Conservation (phyloP, 768 basidiomycete genomes). For the Leccinellum albellum region DNA sequence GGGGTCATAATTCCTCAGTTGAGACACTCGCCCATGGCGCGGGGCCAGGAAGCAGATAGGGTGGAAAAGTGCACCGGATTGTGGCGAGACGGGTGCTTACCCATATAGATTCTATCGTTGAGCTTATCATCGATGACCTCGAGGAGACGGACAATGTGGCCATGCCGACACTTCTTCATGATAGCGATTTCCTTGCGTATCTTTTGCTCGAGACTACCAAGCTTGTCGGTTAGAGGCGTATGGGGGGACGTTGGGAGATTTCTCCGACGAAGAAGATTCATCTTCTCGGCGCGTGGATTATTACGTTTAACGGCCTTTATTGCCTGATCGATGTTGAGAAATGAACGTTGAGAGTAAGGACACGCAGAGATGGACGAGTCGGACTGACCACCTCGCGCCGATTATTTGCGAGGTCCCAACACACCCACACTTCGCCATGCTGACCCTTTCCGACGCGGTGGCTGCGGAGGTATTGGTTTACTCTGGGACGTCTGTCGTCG, state of each 20-base stretch:
- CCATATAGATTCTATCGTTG: conserved; percentile 88
- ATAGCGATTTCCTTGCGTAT: conserved; percentile 94
- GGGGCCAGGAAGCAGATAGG: conserved; percentile 23
- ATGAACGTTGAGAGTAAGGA: conserved; percentile 8
- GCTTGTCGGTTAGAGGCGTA: conserved; percentile 59
- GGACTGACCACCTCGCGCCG: conserved; percentile 47
- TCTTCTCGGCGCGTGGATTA: conserved; percentile 66
- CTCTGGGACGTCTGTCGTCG: conserved; percentile 42
- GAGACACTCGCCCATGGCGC: conserved; percentile 30
- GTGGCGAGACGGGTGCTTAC: conserved; percentile 47
- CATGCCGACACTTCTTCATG: conserved; percentile 94
- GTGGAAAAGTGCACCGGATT: conserved; percentile 12
- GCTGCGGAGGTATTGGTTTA: conserved; percentile 86
- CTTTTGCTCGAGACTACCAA: conserved; percentile 73
- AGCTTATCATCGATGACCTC: conserved; percentile 95
- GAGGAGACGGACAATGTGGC: conserved; percentile 82
- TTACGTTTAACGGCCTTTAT: conserved; percentile 76
- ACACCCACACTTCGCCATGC: conserved; percentile 86
- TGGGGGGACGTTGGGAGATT: conserved; percentile 42
- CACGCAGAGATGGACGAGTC: conserved; percentile 5
- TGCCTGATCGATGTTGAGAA: conserved; percentile 44
- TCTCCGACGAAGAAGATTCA: conserved; percentile 50
- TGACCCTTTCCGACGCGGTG: conserved; percentile 80
- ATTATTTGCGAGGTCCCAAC: conserved; percentile 47
- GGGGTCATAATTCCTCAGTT: conserved; percentile 30